Evolutionary conservation across 345 rosid genomes (phyloP).

Genomic region (Eucalyptus leucophloia): DNA sequence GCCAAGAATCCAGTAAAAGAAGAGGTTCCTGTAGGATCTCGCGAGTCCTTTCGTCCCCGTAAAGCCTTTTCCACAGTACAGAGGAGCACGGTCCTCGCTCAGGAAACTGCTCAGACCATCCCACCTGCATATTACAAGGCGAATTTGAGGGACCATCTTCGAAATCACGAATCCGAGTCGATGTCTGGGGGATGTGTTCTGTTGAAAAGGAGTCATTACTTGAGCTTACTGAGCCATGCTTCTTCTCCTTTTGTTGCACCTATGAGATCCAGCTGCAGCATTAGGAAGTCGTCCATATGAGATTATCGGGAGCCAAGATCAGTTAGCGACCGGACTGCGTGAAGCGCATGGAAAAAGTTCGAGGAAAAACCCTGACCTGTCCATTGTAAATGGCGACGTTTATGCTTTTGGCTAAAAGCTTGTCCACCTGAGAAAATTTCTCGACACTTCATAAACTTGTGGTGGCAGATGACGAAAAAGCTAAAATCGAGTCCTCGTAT

Average conservation of each 20-base stretch:
- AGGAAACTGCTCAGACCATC: constrained; percentile 7
- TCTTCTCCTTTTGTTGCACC: constrained; percentile 32
- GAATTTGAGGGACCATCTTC: background rate
- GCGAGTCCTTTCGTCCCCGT: background rate
- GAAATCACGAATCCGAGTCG: background rate
- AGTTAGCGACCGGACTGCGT: background rate
- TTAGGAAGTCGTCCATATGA: background rate
- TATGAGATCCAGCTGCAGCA: constrained; percentile 22
- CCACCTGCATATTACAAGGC: constrained; percentile 8
- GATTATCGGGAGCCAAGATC: background rate
- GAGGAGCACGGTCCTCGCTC: constrained; percentile 2
- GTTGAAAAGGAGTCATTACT: background rate
- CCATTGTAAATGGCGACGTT: constrained; percentile 25
- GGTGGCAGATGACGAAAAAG: background rate
- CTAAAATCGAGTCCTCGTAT: background rate
- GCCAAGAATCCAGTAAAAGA: background rate
- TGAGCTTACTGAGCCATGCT: constrained; percentile 28
- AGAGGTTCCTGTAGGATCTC: background rate
- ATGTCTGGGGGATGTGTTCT: background rate
- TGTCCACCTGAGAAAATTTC: constrained; percentile 12
- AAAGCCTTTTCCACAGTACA: constrained; percentile 5
- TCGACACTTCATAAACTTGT: background rate
- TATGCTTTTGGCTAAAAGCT: constrained; percentile 17
- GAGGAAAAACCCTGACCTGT: background rate
- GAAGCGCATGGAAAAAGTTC: background rate